These are phyloP conservation scores for Verticillium isaacii DNA, from an alignment of 2,329 filamentous ascomycete genomes.

Conservation along the genomic window DNA sequence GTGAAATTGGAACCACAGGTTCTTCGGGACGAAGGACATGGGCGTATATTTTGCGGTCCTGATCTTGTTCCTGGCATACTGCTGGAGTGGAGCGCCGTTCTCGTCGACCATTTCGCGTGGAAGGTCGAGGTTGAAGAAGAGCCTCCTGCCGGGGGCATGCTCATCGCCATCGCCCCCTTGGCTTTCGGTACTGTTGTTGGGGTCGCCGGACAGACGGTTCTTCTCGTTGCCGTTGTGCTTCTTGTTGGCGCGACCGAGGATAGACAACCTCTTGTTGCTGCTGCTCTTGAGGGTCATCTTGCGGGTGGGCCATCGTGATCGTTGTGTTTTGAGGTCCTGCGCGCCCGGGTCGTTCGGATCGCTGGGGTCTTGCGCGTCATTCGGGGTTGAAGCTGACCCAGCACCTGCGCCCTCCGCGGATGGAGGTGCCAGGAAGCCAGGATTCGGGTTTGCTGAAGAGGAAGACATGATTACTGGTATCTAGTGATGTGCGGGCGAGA, in stretches of 20 bases:
- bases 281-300: conserved; percentile 73
- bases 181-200: conserved; percentile 18
- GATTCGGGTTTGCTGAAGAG: background rate
- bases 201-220: conserved; percentile 46
- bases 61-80: conserved; percentile 91
- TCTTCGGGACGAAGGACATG: conserved; percentile 91
- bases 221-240: conserved; percentile 63
- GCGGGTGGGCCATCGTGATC: conserved; percentile 95
- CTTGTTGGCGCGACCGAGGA: conserved; percentile 71
- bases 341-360: conserved; percentile 20
- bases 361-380: background rate
- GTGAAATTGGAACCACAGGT: conserved; percentile 96
- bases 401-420: conserved; percentile 18
- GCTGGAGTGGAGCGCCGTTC: conserved; percentile 65
- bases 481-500: conserved; percentile 15
- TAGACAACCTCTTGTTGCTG: conserved; percentile 72
- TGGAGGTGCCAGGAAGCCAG: conserved; percentile 6
- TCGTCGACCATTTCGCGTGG: conserved; percentile 73
- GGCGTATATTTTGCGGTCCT: conserved; percentile 97
- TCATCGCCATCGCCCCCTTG: conserved; percentile 32
- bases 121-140: conserved; percentile 85
- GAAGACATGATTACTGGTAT: conserved; percentile 16
- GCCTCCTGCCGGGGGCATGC: conserved; percentile 43
- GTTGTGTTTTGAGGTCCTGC: conserved; percentile 58
- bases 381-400: conserved; percentile 23